Conservation (phyloP, 2,329 filamentous ascomycete genomes). For the Fusarium gaditjirri region DNA sequence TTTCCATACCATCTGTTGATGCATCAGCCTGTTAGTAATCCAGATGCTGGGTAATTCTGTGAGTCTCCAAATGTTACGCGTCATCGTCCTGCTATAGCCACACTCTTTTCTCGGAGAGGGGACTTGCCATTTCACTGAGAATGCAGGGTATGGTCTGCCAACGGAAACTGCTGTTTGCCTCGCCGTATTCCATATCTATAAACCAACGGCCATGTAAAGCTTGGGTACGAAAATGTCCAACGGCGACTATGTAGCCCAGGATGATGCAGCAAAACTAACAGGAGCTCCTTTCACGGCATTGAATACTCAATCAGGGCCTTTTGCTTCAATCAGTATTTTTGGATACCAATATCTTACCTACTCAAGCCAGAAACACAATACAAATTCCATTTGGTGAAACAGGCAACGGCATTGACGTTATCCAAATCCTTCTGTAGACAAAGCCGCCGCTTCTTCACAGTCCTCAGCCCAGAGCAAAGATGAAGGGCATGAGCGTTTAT, state of each 20-base stretch:
- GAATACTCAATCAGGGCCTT: no score
- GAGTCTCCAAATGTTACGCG: neutral
- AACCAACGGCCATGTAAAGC: accelerated
- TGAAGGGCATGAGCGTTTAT: no score
- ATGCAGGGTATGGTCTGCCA: neutral
- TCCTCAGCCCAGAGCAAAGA: neutral
- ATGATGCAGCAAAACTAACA: neutral
- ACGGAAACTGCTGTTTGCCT: neutral
- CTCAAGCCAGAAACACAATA: neutral
- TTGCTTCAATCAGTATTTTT: no score
- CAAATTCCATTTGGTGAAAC: no score
- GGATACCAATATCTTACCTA: no score
- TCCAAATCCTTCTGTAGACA: neutral
- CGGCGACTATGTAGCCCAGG: neutral
- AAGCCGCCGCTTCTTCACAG: neutral
- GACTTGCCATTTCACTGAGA: no score
- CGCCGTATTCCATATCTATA: neutral
- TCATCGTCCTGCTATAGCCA: neutral
- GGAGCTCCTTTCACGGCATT: neutral
- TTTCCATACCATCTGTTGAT: no score
- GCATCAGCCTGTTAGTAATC: neutral
- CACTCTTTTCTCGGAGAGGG: neutral
- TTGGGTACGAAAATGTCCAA: accelerated
- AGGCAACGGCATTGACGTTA: neutral
- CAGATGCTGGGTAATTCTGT: neutral